Base-by-base conservation (phyloP, 1,284 basidiomycete species). In the Rhodofomes roseus region DNA sequence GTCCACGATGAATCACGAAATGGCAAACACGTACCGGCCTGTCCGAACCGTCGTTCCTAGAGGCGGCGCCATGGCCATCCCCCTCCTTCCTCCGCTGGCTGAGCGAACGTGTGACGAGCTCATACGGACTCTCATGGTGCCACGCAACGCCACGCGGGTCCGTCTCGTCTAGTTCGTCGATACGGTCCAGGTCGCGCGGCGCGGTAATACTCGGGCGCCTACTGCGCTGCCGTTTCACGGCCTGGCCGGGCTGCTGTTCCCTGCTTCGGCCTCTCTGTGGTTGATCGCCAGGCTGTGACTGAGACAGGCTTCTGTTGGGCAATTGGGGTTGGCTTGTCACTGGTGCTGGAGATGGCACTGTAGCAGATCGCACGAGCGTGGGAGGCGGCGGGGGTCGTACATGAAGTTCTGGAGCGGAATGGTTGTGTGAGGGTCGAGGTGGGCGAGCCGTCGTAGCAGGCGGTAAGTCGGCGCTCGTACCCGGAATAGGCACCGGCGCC, bases 151-250 rank as follows among this genome's bases (percentile, higher is more conserved):
- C 88, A 57, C 84, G 77, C 3, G 87, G 86, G 68, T 84, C 86
- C 14, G 82, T 82, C 68, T 89, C 87, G 66, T 92, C 89, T 41
- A 91, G 71, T 70, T 90, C 86, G 66, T 91, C 89, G 61, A 91
- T 87, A 29, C 79, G 79, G 72, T 90, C 89, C 53, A 91, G 76
- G 57, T 82, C 79, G 41, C 65, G 65, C 66, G 75, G 60, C 62
- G 71, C 65, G 6, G 72, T 63, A 4, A 68, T 57, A 44, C 66
- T 68, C 7, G 64, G 63, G 43, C 69, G 70, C 61, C 67, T 66
- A 56, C 67, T 68, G 27, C 64, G 60, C 25, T 62, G 63, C 55
- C 66, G 68, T 56, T 62, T 61, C 62, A 36, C 63, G 59, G 31
- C 62, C 58, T 23, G 62, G 39, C 59, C 40, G 58, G 61, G 16